A percentile compares a stretch with the other conserved stretches of the same genome.
phyloP scores from a whole-genome alignment of 805 yeast genomes.

The Candida germanica region DNA sequence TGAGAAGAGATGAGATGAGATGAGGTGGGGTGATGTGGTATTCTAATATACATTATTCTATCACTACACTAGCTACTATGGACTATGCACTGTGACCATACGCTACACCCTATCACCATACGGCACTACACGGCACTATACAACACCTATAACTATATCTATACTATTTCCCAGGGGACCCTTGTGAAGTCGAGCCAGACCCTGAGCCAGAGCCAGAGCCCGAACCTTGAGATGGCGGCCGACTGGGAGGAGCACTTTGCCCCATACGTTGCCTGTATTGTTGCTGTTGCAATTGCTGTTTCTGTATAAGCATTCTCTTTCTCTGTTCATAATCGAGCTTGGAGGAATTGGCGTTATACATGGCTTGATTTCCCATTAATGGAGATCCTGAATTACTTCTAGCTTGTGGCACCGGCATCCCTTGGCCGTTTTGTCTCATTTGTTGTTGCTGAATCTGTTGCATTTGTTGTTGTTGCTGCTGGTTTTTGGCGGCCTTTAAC shows the following conservation, averaged over 20 bases:
- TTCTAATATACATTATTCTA: too few species aligned
- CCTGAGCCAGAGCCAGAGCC: constrained; percentile 1
- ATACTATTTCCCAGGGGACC: too few species aligned
- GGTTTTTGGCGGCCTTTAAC: constrained; percentile 35
- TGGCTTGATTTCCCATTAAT: constrained; percentile 7
- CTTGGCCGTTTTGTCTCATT: constrained; percentile 4
- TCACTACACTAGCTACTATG: too few species aligned
- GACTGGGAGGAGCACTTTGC: not conserved
- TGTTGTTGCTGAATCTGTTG: constrained; percentile 21
- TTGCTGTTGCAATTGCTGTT: constrained; percentile 22
- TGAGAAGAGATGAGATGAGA: too few species aligned
- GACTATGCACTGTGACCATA: too few species aligned
- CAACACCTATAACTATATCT: too few species aligned
- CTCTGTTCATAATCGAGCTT: constrained; percentile 37
- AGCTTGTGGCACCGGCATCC: constrained; percentile 6
- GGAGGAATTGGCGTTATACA: constrained; percentile 23
- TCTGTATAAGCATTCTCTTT: constrained; percentile 32
- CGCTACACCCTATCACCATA: too few species aligned
- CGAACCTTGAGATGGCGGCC: not conserved
- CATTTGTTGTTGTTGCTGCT: constrained; percentile 25
- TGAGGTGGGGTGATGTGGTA: too few species aligned
- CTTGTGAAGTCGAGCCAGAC: not conserved
- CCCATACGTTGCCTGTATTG: constrained; percentile 9
- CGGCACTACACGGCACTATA: too few species aligned
- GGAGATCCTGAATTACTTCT: constrained; percentile 14